These are phyloP conservation scores for Ganoderma multipileum DNA, from an alignment of 1,284 basidiomycete species.

Conservation along the genomic window DNA sequence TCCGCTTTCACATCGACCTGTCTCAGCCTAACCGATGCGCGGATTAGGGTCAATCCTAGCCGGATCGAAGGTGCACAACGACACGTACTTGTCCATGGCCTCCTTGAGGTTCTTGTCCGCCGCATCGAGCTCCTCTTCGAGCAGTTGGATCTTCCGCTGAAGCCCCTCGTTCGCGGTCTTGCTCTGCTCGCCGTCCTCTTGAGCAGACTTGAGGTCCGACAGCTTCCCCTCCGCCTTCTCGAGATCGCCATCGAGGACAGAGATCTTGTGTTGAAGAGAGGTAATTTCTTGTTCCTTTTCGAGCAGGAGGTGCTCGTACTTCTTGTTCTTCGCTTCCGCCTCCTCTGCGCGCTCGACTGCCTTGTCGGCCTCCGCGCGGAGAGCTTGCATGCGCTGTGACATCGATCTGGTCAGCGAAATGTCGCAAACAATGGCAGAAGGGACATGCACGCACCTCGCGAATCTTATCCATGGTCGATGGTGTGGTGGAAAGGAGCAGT, in stretches of 20 bases:
- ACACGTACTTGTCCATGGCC: slow-evolving; percentile 92
- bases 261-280: slow-evolving; percentile 84
- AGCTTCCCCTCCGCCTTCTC: slow-evolving; percentile 84
- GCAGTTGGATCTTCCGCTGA: slow-evolving; percentile 85
- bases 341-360: slow-evolving; percentile 82
- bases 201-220: slow-evolving; percentile 70
- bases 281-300: slow-evolving; percentile 89
- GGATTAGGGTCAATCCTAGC: slow-evolving; percentile 21
- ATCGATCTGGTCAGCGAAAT: slow-evolving; percentile 12
- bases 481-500: slow-evolving; percentile 26
- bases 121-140: slow-evolving; percentile 95
- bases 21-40: slow-evolving; percentile 69
- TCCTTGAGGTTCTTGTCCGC: slow-evolving; percentile 98
- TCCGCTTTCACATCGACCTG: slow-evolving; percentile 99
- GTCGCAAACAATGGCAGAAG: neutral
- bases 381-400: slow-evolving; percentile 67
- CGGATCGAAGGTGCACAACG: slow-evolving; percentile 12
- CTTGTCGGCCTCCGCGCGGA: slow-evolving; percentile 89
- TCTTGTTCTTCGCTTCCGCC: slow-evolving; percentile 89
- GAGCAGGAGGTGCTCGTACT: slow-evolving; percentile 80
- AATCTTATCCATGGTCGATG: slow-evolving; percentile 72
- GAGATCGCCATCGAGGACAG: slow-evolving; percentile 74
- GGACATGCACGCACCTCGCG: slow-evolving; percentile 59
- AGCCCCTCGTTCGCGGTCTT: slow-evolving; percentile 83
- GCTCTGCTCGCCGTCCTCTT: slow-evolving; percentile 78